Percentiles rank a stretch among this genome's conserved stretches.
phyloP scores from a whole-genome alignment of 352 stramenopile genomes.

The Sclerospora graminicola region DNA sequence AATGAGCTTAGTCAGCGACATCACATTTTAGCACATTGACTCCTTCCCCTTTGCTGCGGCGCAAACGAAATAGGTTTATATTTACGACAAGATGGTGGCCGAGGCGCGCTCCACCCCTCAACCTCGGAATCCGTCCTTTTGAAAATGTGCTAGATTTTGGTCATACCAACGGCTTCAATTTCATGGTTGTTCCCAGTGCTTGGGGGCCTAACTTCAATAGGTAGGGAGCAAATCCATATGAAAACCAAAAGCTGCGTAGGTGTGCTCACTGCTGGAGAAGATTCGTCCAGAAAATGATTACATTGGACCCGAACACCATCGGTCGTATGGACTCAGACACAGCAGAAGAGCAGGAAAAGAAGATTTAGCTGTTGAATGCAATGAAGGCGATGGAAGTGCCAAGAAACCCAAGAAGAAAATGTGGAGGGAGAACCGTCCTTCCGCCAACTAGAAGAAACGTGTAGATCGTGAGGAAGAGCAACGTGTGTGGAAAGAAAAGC shows the following conservation, averaged over 20 bases:
- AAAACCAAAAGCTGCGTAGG: conserved; percentile 95
- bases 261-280: conserved; percentile 96
- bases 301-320: conserved; percentile 90
- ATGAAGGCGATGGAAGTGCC: conserved; percentile 49
- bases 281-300: conserved; percentile 97
- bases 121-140: conserved; percentile 91
- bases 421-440: conserved; percentile 94
- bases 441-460: conserved; percentile 66
- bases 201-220: conserved; percentile 98
- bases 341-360: conserved; percentile 76
- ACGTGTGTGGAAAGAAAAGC: conserved; percentile 70
- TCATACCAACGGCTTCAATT: conserved; percentile 78
- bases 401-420: conserved; percentile 93
- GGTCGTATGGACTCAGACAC: conserved; percentile 89
- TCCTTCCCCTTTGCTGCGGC: conserved; percentile 94
- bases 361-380: conserved; percentile 59
- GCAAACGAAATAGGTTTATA: conserved; percentile 97
- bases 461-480: conserved; percentile 65
- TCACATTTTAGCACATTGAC: conserved; percentile 96
- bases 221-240: conserved; percentile 96
- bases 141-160: conserved; percentile 97
- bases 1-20: conserved; percentile 92
- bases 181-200: conserved; percentile 91
- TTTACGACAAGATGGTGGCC: conserved; percentile 95
- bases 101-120: conserved; percentile 92